Evolutionary conservation across 257 asterid species (phyloP).

Genomic region (Schizonepeta tenuifolia): DNA sequence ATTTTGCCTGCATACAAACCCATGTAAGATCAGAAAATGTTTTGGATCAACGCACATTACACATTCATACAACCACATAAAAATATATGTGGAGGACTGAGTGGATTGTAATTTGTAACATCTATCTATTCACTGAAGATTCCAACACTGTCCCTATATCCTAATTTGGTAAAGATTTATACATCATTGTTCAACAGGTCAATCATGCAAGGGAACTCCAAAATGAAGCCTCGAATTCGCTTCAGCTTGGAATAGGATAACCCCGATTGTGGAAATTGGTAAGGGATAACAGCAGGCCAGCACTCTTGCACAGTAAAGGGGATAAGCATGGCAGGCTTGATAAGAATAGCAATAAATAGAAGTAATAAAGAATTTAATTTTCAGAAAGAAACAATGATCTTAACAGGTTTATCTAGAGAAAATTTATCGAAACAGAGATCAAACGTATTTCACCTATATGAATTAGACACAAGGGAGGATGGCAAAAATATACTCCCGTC

Average conservation of each 20-base stretch:
- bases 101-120: neutral
- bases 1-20: slow-evolving; percentile 63
- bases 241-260: slow-evolving; percentile 2
- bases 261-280: slow-evolving; percentile 6
- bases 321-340: neutral
- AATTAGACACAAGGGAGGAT: neutral
- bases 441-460: neutral
- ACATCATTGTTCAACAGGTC: neutral
- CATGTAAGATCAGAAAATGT: slow-evolving; percentile 18
- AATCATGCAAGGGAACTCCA: neutral
- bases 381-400: slow-evolving; percentile 10
- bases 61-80: neutral
- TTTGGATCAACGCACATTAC: slow-evolving; percentile 1
- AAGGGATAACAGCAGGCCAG: slow-evolving; percentile 2
- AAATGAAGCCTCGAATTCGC: slow-evolving; percentile 13
- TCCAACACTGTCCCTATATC: neutral
- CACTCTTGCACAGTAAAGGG: neutral
- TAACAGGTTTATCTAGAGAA: slow-evolving; percentile 1
- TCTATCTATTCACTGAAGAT: neutral
- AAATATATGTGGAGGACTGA: neutral
- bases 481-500: neutral
- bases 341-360: neutral
- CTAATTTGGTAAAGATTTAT: slow-evolving; percentile 4
- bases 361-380: neutral
- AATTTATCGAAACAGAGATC: neutral